Conservation (phyloP, 257 asterid genomes). For the Jaltomata sinuosa region DNA sequence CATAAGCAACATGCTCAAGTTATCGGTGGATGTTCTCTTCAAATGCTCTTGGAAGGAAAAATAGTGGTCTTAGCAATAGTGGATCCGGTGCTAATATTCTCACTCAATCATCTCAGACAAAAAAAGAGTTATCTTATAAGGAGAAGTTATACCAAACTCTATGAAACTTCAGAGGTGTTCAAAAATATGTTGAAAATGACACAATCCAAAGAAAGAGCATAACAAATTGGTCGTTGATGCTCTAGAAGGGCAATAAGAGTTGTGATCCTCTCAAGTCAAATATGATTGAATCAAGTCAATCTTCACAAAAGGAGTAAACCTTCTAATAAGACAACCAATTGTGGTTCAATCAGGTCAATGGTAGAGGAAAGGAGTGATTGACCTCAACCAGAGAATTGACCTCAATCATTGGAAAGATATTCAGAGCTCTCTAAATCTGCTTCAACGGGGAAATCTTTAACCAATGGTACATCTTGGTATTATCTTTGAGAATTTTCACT, state of each 20-base stretch:
- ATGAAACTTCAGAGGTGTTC: conserved; percentile 17
- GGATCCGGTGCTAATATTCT: conserved; percentile 1
- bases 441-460: not conserved
- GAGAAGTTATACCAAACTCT: conserved; percentile 46
- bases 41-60: not conserved
- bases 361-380: not conserved
- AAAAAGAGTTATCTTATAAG: conserved; percentile 1
- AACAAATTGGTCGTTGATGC: not conserved
- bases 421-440: not conserved
- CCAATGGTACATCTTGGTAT: not conserved
- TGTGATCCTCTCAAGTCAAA: not conserved
- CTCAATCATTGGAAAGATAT: too few species aligned
- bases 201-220: not conserved
- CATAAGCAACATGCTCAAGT: conserved; percentile 8
- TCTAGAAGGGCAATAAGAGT: not conserved
- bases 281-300: too few species aligned
- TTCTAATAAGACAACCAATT: too few species aligned
- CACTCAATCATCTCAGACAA: not conserved
- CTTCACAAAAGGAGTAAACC: too few species aligned
- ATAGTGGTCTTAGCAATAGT: not conserved
- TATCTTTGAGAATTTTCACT: not conserved
- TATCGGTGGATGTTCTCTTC: conserved; percentile 12
- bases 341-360: not conserved
- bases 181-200: conserved; percentile 8
- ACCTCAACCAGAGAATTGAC: too few species aligned